These are phyloP conservation scores for Taiozyma sp. DNA, from an alignment of 1,139 yeast genomes.

Conservation along the genomic window DNA sequence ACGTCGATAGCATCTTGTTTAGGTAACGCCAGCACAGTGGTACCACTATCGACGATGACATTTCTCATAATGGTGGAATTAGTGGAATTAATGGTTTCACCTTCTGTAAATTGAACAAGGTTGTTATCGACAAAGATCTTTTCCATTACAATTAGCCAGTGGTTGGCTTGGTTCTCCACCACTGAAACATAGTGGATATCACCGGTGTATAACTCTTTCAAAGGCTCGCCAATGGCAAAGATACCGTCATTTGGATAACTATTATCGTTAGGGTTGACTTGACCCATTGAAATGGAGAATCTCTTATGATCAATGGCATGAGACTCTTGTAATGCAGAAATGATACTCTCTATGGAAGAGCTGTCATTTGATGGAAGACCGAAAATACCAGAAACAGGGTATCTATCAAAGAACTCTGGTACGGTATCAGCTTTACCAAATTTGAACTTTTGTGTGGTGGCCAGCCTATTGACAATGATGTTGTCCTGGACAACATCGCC, in stretches of 20 bases:
- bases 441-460: conserved; percentile 35
- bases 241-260: conserved; percentile 34
- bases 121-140: conserved; percentile 32
- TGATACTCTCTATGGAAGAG: conserved; percentile 33
- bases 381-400: conserved; percentile 55
- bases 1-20: conserved; percentile 48
- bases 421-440: conserved; percentile 53
- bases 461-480: conserved; percentile 38
- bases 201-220: conserved; percentile 37
- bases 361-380: conserved; percentile 46
- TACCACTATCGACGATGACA: conserved; percentile 63
- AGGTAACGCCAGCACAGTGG: conserved; percentile 58
- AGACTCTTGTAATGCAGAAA: conserved; percentile 34
- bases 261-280: conserved; percentile 25
- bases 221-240: conserved; percentile 41
- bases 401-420: conserved; percentile 48
- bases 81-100: conserved; percentile 16
- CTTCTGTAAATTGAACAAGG: conserved; percentile 28
- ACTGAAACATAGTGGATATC: conserved; percentile 39
- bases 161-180: conserved; percentile 33
- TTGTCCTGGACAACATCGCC: conserved; percentile 42
- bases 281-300: conserved; percentile 40
- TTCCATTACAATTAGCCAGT: conserved; percentile 51
- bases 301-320: conserved; percentile 32
- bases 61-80: conserved; percentile 29